A percentile compares a stretch with the other conserved stretches of the same genome.
Evolutionary conservation across 2,329 filamentous ascomycete genomes (phyloP).

Genomic region (Blastomyces parvus): DNA sequence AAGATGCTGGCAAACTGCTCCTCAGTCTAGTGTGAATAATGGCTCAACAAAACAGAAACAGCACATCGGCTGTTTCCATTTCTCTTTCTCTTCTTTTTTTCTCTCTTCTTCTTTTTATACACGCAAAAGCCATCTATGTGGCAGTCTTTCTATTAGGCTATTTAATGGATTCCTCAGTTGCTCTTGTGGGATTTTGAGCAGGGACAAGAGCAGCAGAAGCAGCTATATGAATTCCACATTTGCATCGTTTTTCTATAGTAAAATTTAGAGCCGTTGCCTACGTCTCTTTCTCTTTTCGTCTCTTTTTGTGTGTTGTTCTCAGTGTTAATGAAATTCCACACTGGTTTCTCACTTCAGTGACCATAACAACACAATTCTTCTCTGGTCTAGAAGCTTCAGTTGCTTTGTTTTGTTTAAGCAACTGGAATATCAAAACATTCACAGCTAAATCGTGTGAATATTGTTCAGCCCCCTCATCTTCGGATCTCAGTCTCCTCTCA

Average conservation of each 20-base stretch:
- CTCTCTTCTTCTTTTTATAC: neutral
- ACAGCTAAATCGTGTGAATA: neutral
- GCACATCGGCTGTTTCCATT: neutral
- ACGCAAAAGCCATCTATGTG: neutral
- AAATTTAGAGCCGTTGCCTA: neutral
- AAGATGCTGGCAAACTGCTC: constrained; percentile 6
- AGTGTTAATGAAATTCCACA: neutral
- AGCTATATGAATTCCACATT: neutral
- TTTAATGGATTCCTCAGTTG: neutral
- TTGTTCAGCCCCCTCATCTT: neutral
- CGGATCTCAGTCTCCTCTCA: neutral
- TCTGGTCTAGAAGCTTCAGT: neutral
- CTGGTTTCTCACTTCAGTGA: neutral
- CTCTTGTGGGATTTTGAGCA: neutral
- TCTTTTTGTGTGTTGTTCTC: neutral
- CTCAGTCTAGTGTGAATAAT: neutral
- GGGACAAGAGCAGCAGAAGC: neutral
- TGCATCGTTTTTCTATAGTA: neutral
- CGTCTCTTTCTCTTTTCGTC: neutral
- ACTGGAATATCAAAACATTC: neutral
- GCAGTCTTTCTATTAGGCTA: neutral
- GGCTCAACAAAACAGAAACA: neutral
- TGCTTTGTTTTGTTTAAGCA: neutral
- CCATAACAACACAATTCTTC: neutral
- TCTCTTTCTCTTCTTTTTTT: neutral